phyloP scores from a whole-genome alignment of 208 protist genomes.

The Vickermania ingenoplastis region DNA sequence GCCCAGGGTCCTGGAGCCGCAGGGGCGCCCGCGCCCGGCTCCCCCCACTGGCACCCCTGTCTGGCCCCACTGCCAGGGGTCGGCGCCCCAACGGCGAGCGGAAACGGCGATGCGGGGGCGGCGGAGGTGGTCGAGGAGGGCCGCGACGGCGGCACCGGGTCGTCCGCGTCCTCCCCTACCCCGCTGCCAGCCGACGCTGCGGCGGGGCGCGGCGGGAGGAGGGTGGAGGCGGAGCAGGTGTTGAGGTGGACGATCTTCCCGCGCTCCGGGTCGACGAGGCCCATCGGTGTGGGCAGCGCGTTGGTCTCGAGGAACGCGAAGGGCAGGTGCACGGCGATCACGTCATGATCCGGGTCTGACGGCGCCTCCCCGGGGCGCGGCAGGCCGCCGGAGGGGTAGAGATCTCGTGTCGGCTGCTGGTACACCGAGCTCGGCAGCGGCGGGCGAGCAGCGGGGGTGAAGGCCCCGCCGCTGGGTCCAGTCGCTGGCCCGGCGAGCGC shows the following conservation, averaged over 20 bases:
- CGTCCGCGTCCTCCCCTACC: not conserved
- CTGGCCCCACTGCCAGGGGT: no score
- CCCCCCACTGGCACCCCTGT: no score
- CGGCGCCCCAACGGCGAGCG: not conserved
- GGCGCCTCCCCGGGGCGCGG: not conserved
- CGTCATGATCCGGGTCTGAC: not conserved
- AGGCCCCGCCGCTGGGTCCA: not conserved
- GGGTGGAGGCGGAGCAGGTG: not conserved
- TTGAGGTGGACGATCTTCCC: not conserved
- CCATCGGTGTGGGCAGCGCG: not conserved
- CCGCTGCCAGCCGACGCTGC: no score
- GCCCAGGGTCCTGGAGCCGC: no score
- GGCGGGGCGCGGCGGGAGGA: no score
- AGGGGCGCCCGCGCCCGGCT: not conserved
- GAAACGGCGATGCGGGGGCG: not conserved
- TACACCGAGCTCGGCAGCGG: not conserved
- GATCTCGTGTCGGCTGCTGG: not conserved
- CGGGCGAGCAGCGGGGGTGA: not conserved
- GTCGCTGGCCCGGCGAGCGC: not conserved
- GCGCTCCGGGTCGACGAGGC: not conserved
- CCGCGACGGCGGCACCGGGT: not conserved
- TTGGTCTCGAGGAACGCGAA: not conserved
- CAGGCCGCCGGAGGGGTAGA: not conserved
- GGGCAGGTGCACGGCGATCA: not conserved
- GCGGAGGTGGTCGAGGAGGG: not conserved